phyloP scores from a whole-genome alignment of 495 filamentous ascomycete genomes.

The Lasiosphaeriaceae sp. region DNA sequence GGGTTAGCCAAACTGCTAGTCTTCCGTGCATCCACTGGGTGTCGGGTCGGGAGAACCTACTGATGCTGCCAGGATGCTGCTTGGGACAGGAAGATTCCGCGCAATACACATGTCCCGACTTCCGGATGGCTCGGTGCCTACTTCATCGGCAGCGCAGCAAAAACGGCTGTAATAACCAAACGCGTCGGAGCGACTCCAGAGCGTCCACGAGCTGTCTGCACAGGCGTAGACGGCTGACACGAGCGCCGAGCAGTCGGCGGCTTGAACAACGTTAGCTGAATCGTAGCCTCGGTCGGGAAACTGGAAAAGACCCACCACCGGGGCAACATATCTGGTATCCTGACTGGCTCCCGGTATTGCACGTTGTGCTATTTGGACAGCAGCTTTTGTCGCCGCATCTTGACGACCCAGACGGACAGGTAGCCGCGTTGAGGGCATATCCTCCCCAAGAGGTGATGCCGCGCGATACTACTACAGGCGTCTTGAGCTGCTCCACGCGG shows the following conservation, averaged over 20 bases:
- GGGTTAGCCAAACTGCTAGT: no score
- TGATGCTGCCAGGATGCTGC: no score
- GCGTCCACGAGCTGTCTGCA: neutral
- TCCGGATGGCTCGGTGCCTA: neutral
- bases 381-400: neutral
- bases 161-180: neutral
- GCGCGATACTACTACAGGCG: neutral
- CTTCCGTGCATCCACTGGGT: no score
- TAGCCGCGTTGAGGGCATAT: neutral
- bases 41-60: no score
- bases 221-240: neutral
- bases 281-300: neutral
- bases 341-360: neutral
- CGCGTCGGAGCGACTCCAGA: neutral
- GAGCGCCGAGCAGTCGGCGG: neutral
- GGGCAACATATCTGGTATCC: neutral
- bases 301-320: neutral
- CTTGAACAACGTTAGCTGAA: neutral
- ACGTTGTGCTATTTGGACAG: neutral
- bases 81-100: neutral
- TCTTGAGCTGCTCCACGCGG: no score
- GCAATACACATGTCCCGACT: neutral
- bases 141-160: neutral
- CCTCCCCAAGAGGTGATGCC: neutral
- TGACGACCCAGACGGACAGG: neutral